Evolutionary conservation across 768 basidiomycete genomes (phyloP), one percentile per base, ranked within the genome.

Genomic region (Leccinum longicurvipes): DNA sequence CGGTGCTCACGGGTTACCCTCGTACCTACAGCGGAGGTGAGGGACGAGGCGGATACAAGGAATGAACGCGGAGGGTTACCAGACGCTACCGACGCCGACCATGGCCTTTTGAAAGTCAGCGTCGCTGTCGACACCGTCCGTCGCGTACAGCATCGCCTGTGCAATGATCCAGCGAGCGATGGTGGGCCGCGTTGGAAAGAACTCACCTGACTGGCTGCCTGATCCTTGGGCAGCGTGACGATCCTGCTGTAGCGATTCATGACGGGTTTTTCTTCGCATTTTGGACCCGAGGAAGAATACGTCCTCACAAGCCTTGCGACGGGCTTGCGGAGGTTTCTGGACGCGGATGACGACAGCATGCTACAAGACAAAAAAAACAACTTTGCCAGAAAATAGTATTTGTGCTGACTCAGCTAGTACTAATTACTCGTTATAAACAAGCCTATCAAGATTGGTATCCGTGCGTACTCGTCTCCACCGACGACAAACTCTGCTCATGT

Each of bases 71-170:
- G 25, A 47, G 42, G 75, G 87, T 70, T 68, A 94, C 97, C 97
- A 99, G 32, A 99, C 89, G 62, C 93, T 96, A 10, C 86, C 97
- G 25, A 99, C 85, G 49, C 97, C 97, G 54, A 99, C 91, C 95
- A 98, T 98, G 45, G 95, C 86, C 71, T 96, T 98, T 67, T 91
- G 77, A 59, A 99, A 89, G 76, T 99, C 97, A 2, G 78, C 81
- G 60, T 96, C 89, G 15, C 64, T 74, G 24, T 80, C 75, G 58
- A 99, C 82, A 28, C 92, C 95, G 32, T 98, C 97, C 1, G 97
- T 99, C n/a, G 94, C 97, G 73, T 94, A 99, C 48, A 99, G 77
- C 97, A 99, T 98, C 31, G 97, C 97, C 91, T 96, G 65, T 23
- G 21, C 6, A 53, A 25, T 6, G 34, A 60, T 42, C 52, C 27